Conservation (phyloP, 352 stramenopile genomes). For the Globisporangium mamillatum region DNA sequence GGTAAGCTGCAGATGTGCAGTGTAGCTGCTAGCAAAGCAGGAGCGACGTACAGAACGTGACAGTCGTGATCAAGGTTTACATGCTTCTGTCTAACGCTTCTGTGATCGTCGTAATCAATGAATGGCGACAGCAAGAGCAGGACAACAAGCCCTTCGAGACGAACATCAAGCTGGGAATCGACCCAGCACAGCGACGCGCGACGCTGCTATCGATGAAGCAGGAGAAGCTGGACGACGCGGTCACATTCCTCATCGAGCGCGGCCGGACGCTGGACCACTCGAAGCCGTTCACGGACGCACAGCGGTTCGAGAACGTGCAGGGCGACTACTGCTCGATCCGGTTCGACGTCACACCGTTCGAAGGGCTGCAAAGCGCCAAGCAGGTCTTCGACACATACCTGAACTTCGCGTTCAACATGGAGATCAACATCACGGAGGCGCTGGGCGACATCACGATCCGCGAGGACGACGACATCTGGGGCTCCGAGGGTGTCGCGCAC, state of each 20-base stretch:
- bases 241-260: constrained; percentile 35
- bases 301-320: constrained; percentile 34
- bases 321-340: constrained; percentile 30
- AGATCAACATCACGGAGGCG: constrained; percentile 47
- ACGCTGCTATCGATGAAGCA: constrained; percentile 35
- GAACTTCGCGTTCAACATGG: constrained; percentile 48
- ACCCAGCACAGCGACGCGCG: constrained; percentile 24
- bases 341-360: constrained; percentile 51
- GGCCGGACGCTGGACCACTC: constrained; percentile 31
- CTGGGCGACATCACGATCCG: constrained; percentile 48
- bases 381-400: constrained; percentile 45
- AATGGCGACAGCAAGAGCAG: constrained; percentile 21
- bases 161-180: constrained; percentile 28
- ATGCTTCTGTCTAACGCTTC: not conserved
- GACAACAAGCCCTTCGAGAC: constrained; percentile 31
- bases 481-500: constrained; percentile 27
- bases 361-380: constrained; percentile 24
- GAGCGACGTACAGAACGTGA: no score
- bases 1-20: constrained; percentile 13
- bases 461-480: constrained; percentile 38
- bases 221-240: constrained; percentile 35
- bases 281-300: constrained; percentile 32
- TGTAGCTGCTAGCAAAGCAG: not conserved
- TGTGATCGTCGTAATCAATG: not conserved
- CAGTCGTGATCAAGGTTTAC: not conserved